phyloP scores from a whole-genome alignment of 1,284 basidiomycete species.

The Coniophora puteana region DNA sequence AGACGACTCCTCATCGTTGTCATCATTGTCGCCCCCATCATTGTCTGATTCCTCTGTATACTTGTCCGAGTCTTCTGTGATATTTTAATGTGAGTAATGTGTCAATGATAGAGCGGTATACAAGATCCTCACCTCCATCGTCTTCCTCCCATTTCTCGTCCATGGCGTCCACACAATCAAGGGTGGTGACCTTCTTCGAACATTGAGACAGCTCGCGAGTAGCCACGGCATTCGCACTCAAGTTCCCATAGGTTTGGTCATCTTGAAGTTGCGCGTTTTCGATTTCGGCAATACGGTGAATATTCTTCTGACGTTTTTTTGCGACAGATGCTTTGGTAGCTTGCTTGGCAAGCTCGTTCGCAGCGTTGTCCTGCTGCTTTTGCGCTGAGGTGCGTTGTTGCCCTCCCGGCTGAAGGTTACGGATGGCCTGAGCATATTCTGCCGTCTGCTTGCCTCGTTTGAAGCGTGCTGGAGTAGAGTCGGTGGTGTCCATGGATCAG shows the following conservation, averaged over 20 bases:
- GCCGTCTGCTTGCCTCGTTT: no score
- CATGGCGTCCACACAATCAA: not conserved
- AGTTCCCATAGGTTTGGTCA: not conserved
- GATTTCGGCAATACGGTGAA: not conserved
- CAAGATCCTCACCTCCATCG: not conserved
- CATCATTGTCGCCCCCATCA: no score
- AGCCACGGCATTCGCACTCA: not conserved
- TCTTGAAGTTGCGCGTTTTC: not conserved
- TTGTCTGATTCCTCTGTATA: no score
- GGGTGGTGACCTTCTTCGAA: not conserved
- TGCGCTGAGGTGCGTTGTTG: not conserved
- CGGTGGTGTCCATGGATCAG: no score
- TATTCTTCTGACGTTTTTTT: constrained; percentile 1
- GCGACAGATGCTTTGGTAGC: not conserved
- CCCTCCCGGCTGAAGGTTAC: no score
- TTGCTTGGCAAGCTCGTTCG: not conserved
- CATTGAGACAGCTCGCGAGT: not conserved
- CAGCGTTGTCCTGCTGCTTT: no score
- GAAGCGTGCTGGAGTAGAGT: no score
- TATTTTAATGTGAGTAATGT: no score
- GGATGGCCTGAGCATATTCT: no score
- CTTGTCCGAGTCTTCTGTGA: no score
- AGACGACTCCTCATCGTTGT: no score
- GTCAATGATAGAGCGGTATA: not conserved
- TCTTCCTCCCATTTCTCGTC: not conserved